phyloP scores from a whole-genome alignment of 1,284 basidiomycete genomes.

The Trichosporon faecale region DNA sequence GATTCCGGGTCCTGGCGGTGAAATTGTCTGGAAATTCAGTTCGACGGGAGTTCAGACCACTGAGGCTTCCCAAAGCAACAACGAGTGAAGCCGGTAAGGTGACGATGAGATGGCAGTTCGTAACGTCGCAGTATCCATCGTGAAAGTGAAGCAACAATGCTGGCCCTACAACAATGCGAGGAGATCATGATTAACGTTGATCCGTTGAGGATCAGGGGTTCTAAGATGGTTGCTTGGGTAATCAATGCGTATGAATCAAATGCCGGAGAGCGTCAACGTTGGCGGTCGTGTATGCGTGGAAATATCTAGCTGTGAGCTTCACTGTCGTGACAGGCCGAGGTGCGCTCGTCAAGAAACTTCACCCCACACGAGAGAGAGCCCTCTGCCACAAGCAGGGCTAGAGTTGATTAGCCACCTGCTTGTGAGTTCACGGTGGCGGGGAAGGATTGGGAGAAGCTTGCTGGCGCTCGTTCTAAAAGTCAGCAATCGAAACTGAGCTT shows the following conservation, averaged over 20 bases:
- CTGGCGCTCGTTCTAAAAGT: not conserved
- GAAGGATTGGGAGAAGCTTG: not conserved
- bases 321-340: not conserved
- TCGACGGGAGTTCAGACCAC: not conserved
- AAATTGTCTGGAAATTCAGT: not conserved
- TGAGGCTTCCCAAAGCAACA: not conserved
- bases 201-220: not conserved
- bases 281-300: not conserved
- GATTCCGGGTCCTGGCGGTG: not conserved
- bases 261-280: not conserved
- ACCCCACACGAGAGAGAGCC: not conserved
- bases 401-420: not conserved
- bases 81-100: too few relatives aligned
- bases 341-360: not conserved
- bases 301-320: not conserved
- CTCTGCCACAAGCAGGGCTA: not conserved
- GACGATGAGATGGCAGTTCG: not conserved
- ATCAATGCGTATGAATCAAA: not conserved
- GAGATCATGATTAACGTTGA: not conserved
- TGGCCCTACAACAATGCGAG: not conserved
- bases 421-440: not conserved
- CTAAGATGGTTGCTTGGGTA: not conserved
- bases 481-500: not conserved
- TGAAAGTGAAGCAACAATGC: not conserved
- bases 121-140: constrained; percentile 7